Conservation (phyloP, 176 grass and related monocot species). For the Musa acuminata region DNA sequence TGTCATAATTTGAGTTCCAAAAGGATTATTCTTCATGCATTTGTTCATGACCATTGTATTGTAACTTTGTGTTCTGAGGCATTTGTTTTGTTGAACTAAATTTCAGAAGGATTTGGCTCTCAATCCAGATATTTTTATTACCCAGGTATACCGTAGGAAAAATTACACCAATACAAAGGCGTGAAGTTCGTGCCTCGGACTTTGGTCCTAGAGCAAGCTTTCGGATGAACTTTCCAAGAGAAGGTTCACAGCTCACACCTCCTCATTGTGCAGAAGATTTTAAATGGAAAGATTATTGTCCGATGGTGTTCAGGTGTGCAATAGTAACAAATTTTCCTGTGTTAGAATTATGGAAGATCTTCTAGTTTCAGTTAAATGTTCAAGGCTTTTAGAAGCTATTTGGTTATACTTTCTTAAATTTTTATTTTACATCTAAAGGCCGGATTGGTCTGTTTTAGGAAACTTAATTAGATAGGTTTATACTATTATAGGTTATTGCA, state of each 20-base stretch:
- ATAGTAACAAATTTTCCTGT: not conserved
- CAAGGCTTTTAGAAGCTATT: not conserved
- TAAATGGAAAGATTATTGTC: conserved; percentile 99
- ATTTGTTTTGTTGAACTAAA: not conserved
- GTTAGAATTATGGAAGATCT: not conserved
- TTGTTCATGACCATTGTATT: not conserved
- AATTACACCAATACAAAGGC: conserved; percentile 93
- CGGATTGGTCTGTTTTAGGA: no score
- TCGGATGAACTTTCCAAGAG: conserved; percentile 95
- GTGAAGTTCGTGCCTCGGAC: conserved; percentile 89
- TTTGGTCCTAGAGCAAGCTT: conserved; percentile 93
- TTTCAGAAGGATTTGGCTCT: not conserved
- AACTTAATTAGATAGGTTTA: no score
- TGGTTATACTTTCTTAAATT: not conserved
- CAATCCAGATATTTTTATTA: not conserved
- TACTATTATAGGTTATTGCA: no score
- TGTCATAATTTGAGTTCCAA: no score
- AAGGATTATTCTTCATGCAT: no score
- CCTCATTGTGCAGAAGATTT: conserved; percentile 84
- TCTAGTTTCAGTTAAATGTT: not conserved
- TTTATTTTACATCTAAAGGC: no score
- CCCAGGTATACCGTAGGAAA: conserved; percentile 97
- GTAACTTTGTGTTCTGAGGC: not conserved
- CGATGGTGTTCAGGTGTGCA: conserved; percentile 94
- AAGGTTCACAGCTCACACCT: conserved; percentile 88